Conservation (phyloP, 2,329 filamentous ascomycete species). For the Ophiostoma populinum region DNA sequence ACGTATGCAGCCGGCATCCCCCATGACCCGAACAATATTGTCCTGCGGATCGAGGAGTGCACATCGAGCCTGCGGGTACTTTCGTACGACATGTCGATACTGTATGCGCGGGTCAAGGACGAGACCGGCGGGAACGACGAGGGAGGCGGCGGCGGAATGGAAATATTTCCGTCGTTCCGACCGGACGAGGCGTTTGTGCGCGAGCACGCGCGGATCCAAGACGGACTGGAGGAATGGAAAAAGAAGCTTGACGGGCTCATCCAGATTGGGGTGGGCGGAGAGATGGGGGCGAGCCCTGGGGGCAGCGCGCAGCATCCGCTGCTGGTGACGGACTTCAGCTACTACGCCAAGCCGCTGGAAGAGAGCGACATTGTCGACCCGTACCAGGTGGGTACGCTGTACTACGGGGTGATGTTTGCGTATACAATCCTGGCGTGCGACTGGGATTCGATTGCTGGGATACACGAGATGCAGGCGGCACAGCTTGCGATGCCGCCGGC, state of each 20-base stretch:
- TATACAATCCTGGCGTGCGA: slow-evolving; percentile 62
- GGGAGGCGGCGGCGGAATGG: slow-evolving; percentile 31
- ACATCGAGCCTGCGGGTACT: slow-evolving; percentile 52
- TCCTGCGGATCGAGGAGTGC: slow-evolving; percentile 49
- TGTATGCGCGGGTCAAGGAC: slow-evolving; percentile 49
- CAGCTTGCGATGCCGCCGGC: slow-evolving; percentile 13
- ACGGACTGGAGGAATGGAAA: slow-evolving; percentile 29
- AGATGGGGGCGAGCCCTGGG: not conserved
- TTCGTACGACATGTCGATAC: slow-evolving; percentile 60
- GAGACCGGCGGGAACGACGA: slow-evolving; percentile 22
- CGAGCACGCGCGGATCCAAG: slow-evolving; percentile 39
- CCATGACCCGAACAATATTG: slow-evolving; percentile 42
- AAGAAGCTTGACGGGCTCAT: slow-evolving; percentile 21
- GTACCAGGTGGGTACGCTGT: slow-evolving; percentile 51
- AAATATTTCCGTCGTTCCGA: slow-evolving; percentile 20
- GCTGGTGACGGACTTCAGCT: slow-evolving; percentile 45
- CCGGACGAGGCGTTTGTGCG: slow-evolving; percentile 42
- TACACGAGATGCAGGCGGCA: slow-evolving; percentile 61
- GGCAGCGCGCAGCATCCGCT: slow-evolving; percentile 6
- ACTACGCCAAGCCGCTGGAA: slow-evolving; percentile 27
- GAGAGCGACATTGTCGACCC: slow-evolving; percentile 57
- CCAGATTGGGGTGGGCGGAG: not conserved
- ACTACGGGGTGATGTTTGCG: slow-evolving; percentile 51
- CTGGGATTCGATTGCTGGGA: slow-evolving; percentile 60
- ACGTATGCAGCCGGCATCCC: slow-evolving; percentile 43